Evolutionary conservation across 1,139 yeast species (phyloP), one percentile per base, ranked within the genome.

Genomic region (Meyerozyma smithsonii): DNA sequence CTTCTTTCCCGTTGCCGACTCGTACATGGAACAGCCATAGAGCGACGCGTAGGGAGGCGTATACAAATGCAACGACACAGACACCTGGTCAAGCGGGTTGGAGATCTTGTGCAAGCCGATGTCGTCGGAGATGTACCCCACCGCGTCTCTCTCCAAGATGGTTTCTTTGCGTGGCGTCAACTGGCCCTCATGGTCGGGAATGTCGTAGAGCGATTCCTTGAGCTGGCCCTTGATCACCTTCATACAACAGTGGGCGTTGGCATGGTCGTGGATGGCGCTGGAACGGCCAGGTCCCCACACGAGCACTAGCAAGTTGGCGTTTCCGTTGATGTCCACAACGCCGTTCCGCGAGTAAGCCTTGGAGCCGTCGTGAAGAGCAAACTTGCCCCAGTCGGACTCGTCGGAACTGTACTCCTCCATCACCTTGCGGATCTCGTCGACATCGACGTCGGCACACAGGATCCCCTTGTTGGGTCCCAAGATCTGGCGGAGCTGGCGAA

Each of bases 21-120:
- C 84, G 51, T 77, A 83, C 58, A 75, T 72, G 44, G 75, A 66
- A 54, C 88, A 82, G 7, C 89, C 89, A 52, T 72, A 77, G 58
- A 77, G 66, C 40, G 82, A 67, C 5, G 90, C 90, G 58, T 82
- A 81, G 8, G 92, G 90, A 7, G 92, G 89, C 11, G 90, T 83
- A 61, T 84, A 84, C 42, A 84, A 69, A 59, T 84, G 92, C 53
- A 84, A 67, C 28, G 85, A 75, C 8, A 84, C 78, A n/a, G 87
- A 79, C n/a, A 66, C 59, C 28, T 70, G 71, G 32, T 61, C 47
- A 28, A 62, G 57, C 5, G 77, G 75, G 53, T 84, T 84, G 39
- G 69, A 62, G 56, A 84, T 81, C 49, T 76, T 69, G 59, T 84
- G 92, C 43, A 81, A 65, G 0, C 92, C 92, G 36, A 84, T 70